Evolutionary conservation across 768 basidiomycete species (phyloP).

Genomic region (Boletus pseudopeckii): DNA sequence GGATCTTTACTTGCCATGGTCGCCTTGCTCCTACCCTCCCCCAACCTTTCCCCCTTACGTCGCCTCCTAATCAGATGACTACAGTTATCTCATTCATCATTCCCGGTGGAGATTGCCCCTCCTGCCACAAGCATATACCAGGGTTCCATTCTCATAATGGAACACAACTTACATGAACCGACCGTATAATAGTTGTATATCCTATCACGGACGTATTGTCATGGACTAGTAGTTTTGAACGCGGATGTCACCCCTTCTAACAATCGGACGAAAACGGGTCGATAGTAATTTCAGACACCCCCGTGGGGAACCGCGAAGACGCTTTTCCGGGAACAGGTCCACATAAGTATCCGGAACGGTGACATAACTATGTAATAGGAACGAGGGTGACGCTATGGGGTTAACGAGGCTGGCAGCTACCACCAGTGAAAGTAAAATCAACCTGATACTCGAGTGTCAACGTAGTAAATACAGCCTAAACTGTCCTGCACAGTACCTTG

Average conservation of each 20-base stretch:
- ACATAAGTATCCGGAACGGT: too few relatives aligned
- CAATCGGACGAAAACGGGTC: too few relatives aligned
- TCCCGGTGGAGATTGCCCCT: neutral
- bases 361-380: neutral
- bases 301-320: too few relatives aligned
- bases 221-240: neutral
- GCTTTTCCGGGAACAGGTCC: too few relatives aligned
- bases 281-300: neutral
- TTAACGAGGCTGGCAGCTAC: too few relatives aligned
- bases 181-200: neutral
- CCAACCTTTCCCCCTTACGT: neutral
- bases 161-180: neutral
- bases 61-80: neutral
- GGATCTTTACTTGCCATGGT: constrained; percentile 29
- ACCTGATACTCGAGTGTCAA: too few relatives aligned
- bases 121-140: neutral
- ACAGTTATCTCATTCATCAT: neutral
- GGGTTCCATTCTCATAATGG: neutral
- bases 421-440: too few relatives aligned
- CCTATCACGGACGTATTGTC: neutral
- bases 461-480: too few relatives aligned
- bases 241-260: neutral
- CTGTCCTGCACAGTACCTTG: too few relatives aligned
- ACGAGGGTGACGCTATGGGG: neutral
- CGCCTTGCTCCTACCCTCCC: constrained; percentile 5